Conservation (phyloP, 2,329 filamentous ascomycete species). For the Neocatenulostroma microsporum region DNA sequence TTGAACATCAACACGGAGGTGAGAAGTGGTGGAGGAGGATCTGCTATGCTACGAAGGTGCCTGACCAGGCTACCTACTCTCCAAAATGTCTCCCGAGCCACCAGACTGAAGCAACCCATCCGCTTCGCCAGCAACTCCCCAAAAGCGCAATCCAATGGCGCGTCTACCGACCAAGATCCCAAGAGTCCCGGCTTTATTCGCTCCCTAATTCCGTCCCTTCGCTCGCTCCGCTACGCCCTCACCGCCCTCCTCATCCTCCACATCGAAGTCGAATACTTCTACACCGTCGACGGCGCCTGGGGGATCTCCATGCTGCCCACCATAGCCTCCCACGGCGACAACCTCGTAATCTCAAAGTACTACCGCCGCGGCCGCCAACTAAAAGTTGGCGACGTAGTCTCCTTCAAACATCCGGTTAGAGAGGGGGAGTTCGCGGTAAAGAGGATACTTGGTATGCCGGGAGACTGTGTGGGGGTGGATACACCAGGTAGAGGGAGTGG, state of each 20-base stretch:
- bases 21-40: too few species aligned
- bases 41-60: background rate
- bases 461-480: slow-evolving; percentile 64
- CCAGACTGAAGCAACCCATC: background rate
- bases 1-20: too few species aligned
- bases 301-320: slow-evolving; percentile 90
- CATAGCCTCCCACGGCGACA: slow-evolving; percentile 59
- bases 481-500: slow-evolving; percentile 44
- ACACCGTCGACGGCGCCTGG: slow-evolving; percentile 50
- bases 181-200: too few species aligned
- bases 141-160: too few species aligned
- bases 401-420: slow-evolving; percentile 65
- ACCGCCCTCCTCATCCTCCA: slow-evolving; percentile 18
- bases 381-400: slow-evolving; percentile 74
- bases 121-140: too few species aligned
- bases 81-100: background rate
- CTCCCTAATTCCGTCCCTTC: too few species aligned
- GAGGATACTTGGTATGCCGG: slow-evolving; percentile 53
- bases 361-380: slow-evolving; percentile 61
- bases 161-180: too few species aligned
- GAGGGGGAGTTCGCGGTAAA: slow-evolving; percentile 56
- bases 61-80: background rate
- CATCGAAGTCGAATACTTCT: slow-evolving; percentile 46
- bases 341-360: slow-evolving; percentile 59
- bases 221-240: background rate